Percentiles rank a stretch among this genome's conserved stretches.
Conservation (phyloP, 805 yeast species). For the Limtongia smithiae region DNA sequence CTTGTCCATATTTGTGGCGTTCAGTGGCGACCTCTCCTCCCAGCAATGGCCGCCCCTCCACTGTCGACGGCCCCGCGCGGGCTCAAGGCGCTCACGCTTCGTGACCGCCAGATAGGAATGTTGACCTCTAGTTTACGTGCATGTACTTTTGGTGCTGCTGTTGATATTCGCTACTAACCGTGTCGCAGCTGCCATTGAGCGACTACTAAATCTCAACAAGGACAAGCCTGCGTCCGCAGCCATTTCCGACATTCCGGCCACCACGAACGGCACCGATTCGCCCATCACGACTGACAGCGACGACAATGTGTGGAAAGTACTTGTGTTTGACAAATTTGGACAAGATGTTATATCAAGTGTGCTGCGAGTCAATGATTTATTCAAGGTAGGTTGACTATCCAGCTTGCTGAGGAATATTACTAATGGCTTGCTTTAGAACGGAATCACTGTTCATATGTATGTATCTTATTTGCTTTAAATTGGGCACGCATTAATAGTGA, state of each 20-base stretch:
- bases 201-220: conserved; percentile 79
- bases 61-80: too few species aligned
- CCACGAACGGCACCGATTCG: conserved; percentile 44
- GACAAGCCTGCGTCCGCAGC: conserved; percentile 41
- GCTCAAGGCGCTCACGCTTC: conserved; percentile 12
- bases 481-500: too few species aligned
- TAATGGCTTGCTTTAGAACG: conserved; percentile 54
- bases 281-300: conserved; percentile 43
- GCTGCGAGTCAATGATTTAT: conserved; percentile 84
- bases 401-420: neutral
- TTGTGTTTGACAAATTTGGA: conserved; percentile 75
- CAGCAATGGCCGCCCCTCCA: too few species aligned
- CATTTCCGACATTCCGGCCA: conserved; percentile 35
- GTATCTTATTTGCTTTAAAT: too few species aligned
- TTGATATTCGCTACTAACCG: neutral
- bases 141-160: neutral
- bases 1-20: too few species aligned
- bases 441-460: conserved; percentile 80
- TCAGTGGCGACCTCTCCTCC: too few species aligned
- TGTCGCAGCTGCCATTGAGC: conserved; percentile 52
- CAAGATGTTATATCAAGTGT: conserved; percentile 86
- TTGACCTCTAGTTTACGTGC: neutral
- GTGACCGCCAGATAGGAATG: conserved; percentile 29
- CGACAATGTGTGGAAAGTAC: conserved; percentile 84
- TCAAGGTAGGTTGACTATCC: conserved; percentile 39